Evolutionary conservation across 176 grass and related monocot genomes (phyloP), one percentile per base, ranked within the genome.

Genomic region (Puccinellia tenuiflora): DNA sequence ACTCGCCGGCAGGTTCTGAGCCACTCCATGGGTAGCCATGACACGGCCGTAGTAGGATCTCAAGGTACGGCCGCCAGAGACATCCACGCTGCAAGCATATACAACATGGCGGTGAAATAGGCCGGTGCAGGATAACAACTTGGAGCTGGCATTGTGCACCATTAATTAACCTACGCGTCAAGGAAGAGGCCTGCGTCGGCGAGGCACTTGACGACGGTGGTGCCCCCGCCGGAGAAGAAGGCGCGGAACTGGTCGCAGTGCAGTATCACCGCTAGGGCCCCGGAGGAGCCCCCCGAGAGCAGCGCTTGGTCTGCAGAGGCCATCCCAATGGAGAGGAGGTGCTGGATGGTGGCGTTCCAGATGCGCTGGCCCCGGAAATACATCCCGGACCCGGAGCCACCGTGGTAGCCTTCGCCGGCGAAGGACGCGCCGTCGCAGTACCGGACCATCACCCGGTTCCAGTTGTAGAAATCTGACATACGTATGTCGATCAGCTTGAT

Each of bases 361-460:
- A 98, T 93, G 42, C 96, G 88, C 76, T 98, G 92, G 11, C 96
- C 96, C 26, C 96, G 85, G 77, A 98, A 98, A 28, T 93, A 91
- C 3, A 98, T 74, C 28, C 48, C 53, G 0, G 71, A 22, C 28
- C 48, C 53, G 0, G 71, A 22, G 16, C 21, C 92, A 85, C 88
- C 13, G 85, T 91, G 55, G 55, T 86, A 91, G 77, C 75, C 92
- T 26, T 98, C 96, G 51, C 96, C 91, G 16, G 85, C 77, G 74
- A 98, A 98, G 7, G 96, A 98, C 25, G 84, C 92, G 54, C 96
- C 81, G 79, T 98, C 96, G 77, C 96, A 98, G 86, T 98, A 98
- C 16, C 92, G 80, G 37, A 98, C 52, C 61, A 72, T 88, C 40
- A 92, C 92, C 80, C 92, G 88, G 66, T 98, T 98, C 96, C 96